A percentile compares a stretch with the other conserved stretches of the same genome.
These are phyloP conservation scores for Atkinsonella texensis DNA, from an alignment of 2,329 filamentous ascomycete genomes.

Conservation along the genomic window DNA sequence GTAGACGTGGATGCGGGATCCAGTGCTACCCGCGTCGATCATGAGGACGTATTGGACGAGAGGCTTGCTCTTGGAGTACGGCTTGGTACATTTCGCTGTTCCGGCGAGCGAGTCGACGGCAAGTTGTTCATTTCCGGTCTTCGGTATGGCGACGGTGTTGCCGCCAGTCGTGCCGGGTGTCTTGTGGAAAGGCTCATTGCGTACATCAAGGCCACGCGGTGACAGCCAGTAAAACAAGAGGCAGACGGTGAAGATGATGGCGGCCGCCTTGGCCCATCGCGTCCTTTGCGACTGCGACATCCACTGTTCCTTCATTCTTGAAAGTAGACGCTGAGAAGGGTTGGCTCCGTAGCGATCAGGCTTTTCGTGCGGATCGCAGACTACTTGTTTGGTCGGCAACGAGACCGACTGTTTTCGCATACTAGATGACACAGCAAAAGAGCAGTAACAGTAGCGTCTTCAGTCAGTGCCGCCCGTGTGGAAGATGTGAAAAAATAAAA, in stretches of 20 bases:
- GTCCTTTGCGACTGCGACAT: conserved; percentile 54
- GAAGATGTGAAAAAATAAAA: neutral
- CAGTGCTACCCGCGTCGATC: conserved; percentile 96
- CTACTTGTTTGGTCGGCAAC: conserved; percentile 46
- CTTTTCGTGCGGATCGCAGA: conserved; percentile 54
- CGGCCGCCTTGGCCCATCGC: conserved; percentile 53
- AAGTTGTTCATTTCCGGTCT: conserved; percentile 32
- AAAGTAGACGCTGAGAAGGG: conserved; percentile 35
- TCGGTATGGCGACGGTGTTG: conserved; percentile 1
- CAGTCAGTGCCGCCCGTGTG: too few relatives aligned
- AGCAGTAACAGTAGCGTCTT: too few relatives aligned
- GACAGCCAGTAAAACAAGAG: conserved; percentile 53
- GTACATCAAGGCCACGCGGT: conserved; percentile 43
- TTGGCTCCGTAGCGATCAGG: conserved; percentile 45
- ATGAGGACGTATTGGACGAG: conserved; percentile 96
- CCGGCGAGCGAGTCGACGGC: conserved; percentile 50
- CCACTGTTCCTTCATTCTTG: conserved; percentile 44
- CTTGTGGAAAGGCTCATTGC: conserved; percentile 24
- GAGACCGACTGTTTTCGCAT: conserved; percentile 58
- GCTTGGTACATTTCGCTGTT: conserved; percentile 67
- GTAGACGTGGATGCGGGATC: conserved; percentile 96
- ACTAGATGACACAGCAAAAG: conserved; percentile 10
- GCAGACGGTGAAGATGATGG: conserved; percentile 47
- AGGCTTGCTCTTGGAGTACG: conserved; percentile 78
- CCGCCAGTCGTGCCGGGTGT: neutral